These are phyloP conservation scores for Porogramme epimiltina DNA, from an alignment of 1,284 basidiomycete genomes.

Conservation along the genomic window DNA sequence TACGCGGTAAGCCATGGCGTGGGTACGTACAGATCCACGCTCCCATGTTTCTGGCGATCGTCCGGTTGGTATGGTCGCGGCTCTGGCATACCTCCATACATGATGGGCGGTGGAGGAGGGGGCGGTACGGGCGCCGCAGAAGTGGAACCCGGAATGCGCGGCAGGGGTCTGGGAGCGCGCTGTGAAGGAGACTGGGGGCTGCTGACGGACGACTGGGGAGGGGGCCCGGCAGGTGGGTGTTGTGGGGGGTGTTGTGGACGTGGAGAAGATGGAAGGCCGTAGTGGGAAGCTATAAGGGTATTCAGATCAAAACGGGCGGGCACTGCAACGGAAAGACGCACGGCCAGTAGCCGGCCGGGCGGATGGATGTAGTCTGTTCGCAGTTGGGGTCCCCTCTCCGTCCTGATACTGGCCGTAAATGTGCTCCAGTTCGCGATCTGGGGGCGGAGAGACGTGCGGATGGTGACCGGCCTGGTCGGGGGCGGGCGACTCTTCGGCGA, in stretches of 20 bases:
- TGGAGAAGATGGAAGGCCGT: conserved; percentile 31
- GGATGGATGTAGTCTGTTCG: conserved; percentile 25
- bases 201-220: conserved; percentile 9
- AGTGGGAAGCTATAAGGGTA: conserved; percentile 17
- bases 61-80: conserved; percentile 26
- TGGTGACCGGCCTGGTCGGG: conserved; percentile 36
- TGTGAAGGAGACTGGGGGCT: conserved; percentile 30
- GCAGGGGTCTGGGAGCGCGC: conserved; percentile 30
- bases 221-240: conserved; percentile 6
- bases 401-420: conserved; percentile 33
- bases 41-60: conserved; percentile 22
- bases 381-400: conserved; percentile 31
- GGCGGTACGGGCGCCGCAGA: conserved; percentile 26
- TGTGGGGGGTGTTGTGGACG: conserved; percentile 21
- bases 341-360: conserved; percentile 23
- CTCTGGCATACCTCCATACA: conserved; percentile 28
- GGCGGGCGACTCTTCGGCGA: conserved; percentile 49
- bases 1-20: neutral
- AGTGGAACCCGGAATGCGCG: conserved; percentile 29
- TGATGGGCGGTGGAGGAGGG: conserved; percentile 23
- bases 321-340: conserved; percentile 27
- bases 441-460: conserved; percentile 18
- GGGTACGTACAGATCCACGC: conserved; percentile 27
- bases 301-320: conserved; percentile 18
- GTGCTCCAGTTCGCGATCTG: conserved; percentile 32